Conservation (phyloP, 176 grass and related monocot species). For the Ensete ventricosum region DNA sequence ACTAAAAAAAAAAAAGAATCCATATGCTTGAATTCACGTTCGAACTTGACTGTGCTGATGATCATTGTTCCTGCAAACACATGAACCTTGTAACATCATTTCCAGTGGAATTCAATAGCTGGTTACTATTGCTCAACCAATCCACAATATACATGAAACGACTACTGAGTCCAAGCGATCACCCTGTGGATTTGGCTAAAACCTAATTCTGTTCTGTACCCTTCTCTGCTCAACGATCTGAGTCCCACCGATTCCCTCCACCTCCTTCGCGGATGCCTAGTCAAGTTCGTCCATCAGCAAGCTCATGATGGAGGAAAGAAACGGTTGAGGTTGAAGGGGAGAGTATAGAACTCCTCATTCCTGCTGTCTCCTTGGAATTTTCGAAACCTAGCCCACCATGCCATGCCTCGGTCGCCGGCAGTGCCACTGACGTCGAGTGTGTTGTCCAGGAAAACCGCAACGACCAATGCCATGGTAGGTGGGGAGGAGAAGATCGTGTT, state of each 20-base stretch:
- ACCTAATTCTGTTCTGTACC: background rate
- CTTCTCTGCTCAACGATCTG: background rate
- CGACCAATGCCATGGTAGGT: slow-evolving; percentile 61
- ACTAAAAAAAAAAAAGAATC: too few relatives aligned
- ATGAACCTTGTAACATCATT: too few relatives aligned
- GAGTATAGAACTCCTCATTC: slow-evolving; percentile 93
- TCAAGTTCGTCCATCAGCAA: background rate
- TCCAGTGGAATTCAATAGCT: background rate
- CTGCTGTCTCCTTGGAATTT: slow-evolving; percentile 81
- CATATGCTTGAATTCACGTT: too few relatives aligned
- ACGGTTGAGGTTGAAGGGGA: slow-evolving; percentile 89
- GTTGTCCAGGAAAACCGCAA: slow-evolving; percentile 84
- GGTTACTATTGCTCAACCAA: background rate
- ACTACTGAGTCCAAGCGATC: background rate
- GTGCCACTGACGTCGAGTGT: slow-evolving; percentile 69
- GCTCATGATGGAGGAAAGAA: slow-evolving; percentile 77
- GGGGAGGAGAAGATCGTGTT: slow-evolving; percentile 96
- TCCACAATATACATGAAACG: background rate
- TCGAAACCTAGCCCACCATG: slow-evolving; percentile 82
- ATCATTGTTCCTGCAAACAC: too few relatives aligned
- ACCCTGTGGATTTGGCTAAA: background rate
- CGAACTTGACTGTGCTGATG: too few relatives aligned
- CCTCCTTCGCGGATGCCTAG: background rate
- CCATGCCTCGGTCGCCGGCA: slow-evolving; percentile 64
- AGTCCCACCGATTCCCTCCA: background rate